These are phyloP conservation scores for Botryotinia narcissicola DNA, from an alignment of 2,329 filamentous ascomycete species.

Conservation along the genomic window DNA sequence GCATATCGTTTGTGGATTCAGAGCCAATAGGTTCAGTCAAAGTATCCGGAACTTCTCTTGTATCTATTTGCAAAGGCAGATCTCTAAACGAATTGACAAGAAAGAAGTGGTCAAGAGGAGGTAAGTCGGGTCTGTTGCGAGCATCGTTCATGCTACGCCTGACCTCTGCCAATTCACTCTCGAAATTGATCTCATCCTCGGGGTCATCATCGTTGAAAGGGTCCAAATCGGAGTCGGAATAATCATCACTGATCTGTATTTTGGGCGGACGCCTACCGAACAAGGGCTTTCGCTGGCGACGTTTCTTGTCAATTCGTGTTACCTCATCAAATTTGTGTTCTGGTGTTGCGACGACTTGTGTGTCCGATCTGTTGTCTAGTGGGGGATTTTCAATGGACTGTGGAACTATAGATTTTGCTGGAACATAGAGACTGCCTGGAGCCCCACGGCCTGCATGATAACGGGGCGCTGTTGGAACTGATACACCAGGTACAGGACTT, in stretches of 20 bases:
- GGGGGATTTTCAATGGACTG: background rate
- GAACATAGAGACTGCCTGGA: conserved; percentile 5
- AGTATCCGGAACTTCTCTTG: background rate
- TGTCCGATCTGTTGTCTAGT: background rate
- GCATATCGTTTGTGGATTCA: too few species aligned
- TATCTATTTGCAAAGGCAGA: conserved; percentile 12
- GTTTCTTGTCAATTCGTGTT: background rate
- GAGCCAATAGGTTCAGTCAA: background rate
- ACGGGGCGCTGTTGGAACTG: conserved; percentile 35
- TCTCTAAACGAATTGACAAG: conserved; percentile 29
- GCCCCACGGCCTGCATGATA: conserved; percentile 18
- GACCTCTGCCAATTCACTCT: conserved; percentile 35
- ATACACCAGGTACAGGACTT: conserved; percentile 31
- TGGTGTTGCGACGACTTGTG: background rate
- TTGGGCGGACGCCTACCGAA: conserved; percentile 28
- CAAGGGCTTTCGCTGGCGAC: conserved; percentile 25
- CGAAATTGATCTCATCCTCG: conserved; percentile 35
- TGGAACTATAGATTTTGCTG: background rate
- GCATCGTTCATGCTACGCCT: conserved; percentile 29
- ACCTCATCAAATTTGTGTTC: conserved; percentile 6
- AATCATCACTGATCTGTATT: conserved; percentile 22
- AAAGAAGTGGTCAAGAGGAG: conserved; percentile 20
- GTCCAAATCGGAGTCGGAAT: conserved; percentile 35
- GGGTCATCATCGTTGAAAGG: conserved; percentile 36
- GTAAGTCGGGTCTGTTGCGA: conserved; percentile 27